Conservation (phyloP, 352 stramenopile genomes). For the Pythium periplocum region DNA sequence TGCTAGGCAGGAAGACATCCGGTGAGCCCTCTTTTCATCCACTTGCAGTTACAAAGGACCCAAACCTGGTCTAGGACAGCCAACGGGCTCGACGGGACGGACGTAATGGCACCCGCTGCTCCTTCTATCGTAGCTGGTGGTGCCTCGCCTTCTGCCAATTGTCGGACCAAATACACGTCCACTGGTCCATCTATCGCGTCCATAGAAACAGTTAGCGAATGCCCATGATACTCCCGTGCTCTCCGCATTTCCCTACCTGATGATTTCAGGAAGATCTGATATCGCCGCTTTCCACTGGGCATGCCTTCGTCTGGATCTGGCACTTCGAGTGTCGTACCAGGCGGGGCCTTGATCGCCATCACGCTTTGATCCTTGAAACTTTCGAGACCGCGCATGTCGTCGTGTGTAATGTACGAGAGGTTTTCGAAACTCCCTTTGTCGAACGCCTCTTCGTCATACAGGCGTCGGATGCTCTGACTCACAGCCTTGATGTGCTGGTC, state of each 20-base stretch:
- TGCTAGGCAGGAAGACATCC: slow-evolving; percentile 12
- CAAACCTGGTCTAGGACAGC: slow-evolving; percentile 56
- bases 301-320: slow-evolving; percentile 94
- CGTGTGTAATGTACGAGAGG: slow-evolving; percentile 82
- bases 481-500: slow-evolving; percentile 83
- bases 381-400: slow-evolving; percentile 84
- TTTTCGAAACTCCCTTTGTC: slow-evolving; percentile 75
- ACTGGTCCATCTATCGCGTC: slow-evolving; percentile 63
- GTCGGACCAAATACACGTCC: slow-evolving; percentile 88
- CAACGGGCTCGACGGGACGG: slow-evolving; percentile 24
- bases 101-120: slow-evolving; percentile 3
- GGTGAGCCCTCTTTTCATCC: too few relatives aligned
- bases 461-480: slow-evolving; percentile 69
- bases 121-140: slow-evolving; percentile 8
- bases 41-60: too few relatives aligned
- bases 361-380: slow-evolving; percentile 87
- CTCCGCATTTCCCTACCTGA: slow-evolving; percentile 32
- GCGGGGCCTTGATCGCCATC: slow-evolving; percentile 93
- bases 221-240: too few relatives aligned
- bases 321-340: slow-evolving; percentile 92
- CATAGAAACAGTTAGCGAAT: not conserved
- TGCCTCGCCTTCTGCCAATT: slow-evolving; percentile 34
- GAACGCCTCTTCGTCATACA: slow-evolving; percentile 82
- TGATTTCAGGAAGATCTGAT: slow-evolving; percentile 94
- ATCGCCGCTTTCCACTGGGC: slow-evolving; percentile 79